Evolutionary conservation across 2,329 filamentous ascomycete genomes (phyloP).

Genomic region (Fusarium sp.): DNA sequence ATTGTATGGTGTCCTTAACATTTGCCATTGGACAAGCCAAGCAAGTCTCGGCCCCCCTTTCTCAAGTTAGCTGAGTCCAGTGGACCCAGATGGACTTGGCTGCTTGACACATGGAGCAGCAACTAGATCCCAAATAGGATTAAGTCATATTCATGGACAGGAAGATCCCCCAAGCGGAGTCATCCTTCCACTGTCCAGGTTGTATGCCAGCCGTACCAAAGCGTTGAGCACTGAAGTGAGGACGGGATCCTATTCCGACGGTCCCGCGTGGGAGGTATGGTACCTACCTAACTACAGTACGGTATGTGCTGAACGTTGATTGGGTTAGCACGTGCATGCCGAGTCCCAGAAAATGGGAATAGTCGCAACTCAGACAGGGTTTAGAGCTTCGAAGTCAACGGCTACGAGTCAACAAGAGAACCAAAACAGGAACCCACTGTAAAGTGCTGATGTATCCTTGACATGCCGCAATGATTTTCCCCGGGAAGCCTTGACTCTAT

Average conservation of each 20-base stretch:
- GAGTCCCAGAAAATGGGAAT: slow-evolving; percentile 7
- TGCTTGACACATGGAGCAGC: slow-evolving; percentile 16
- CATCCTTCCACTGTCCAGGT: slow-evolving; percentile 7
- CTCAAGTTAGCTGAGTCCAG: slow-evolving; percentile 22
- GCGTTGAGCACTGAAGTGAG: slow-evolving; percentile 20
- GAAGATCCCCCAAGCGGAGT: slow-evolving; percentile 34
- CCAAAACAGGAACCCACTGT: neutral
- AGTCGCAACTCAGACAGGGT: slow-evolving; percentile 1
- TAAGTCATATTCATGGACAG: slow-evolving; percentile 16
- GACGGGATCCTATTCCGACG: slow-evolving; percentile 31
- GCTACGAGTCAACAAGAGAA: neutral
- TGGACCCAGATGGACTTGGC: slow-evolving; percentile 26
- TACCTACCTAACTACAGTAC: too few relatives aligned
- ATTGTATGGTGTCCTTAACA: slow-evolving; percentile 9
- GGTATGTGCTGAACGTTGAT: slow-evolving; percentile 5
- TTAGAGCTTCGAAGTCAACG: slow-evolving; percentile 13
- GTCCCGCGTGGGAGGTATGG: slow-evolving; percentile 5
- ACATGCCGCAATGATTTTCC: slow-evolving; percentile 18
- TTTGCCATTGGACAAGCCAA: slow-evolving; percentile 13
- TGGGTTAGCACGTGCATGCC: neutral
- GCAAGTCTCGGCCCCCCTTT: slow-evolving; percentile 23
- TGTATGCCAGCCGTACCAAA: slow-evolving; percentile 7
- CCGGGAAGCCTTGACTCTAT: slow-evolving; percentile 25
- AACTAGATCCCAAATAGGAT: slow-evolving; percentile 32
- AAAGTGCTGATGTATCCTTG: slow-evolving; percentile 13